Evolutionary conservation across 2,329 filamentous ascomycete genomes (phyloP).

Genomic region (Esteya vermicola): DNA sequence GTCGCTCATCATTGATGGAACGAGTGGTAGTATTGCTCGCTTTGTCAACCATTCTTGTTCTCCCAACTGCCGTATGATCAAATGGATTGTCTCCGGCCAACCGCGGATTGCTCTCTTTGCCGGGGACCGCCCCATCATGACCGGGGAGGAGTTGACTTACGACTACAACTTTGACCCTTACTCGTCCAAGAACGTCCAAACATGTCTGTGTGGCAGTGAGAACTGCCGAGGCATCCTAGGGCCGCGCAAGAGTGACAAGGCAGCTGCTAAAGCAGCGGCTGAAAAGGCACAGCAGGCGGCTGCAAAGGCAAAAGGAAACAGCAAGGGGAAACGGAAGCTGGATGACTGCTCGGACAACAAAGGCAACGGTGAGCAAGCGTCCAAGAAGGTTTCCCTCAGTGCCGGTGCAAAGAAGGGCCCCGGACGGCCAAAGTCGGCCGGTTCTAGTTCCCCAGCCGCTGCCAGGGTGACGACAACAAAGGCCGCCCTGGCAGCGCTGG

Average conservation of each 20-base stretch:
- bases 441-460: background rate
- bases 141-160: slow-evolving; percentile 91
- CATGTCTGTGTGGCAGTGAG: slow-evolving; percentile 46
- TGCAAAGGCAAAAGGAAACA: background rate
- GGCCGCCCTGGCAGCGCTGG: slow-evolving; percentile 1
- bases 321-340: slow-evolving; percentile 5
- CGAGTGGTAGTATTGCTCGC: slow-evolving; percentile 84
- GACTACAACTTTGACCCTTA: slow-evolving; percentile 68
- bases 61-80: slow-evolving; percentile 95
- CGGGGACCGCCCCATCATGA: slow-evolving; percentile 77
- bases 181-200: slow-evolving; percentile 53
- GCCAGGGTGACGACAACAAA: slow-evolving; percentile 1
- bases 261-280: slow-evolving; percentile 1
- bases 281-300: slow-evolving; percentile 5
- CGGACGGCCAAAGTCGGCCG: background rate
- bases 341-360: slow-evolving; percentile 2
- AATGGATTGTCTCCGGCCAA: slow-evolving; percentile 88
- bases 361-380: background rate
- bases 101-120: slow-evolving; percentile 96
- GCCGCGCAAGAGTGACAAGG: slow-evolving; percentile 38
- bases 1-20: slow-evolving; percentile 97
- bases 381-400: slow-evolving; percentile 4
- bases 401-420: background rate
- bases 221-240: slow-evolving; percentile 53
- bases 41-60: slow-evolving; percentile 98